Conservation (phyloP, 306 rosid genomes). For the Castanea crenata region DNA sequence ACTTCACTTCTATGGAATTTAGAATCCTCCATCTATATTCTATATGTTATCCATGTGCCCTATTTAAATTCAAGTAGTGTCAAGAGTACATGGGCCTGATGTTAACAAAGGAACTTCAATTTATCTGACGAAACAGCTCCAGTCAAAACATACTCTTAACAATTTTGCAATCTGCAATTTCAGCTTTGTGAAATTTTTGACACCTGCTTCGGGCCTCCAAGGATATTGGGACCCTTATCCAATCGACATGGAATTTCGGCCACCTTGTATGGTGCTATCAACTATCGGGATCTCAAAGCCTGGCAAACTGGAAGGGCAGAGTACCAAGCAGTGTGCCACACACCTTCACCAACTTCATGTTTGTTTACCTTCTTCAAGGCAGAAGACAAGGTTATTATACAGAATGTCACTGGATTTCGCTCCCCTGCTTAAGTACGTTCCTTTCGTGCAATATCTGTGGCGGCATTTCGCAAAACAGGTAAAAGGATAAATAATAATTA, state of each 20-base stretch:
- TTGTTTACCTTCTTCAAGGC: constrained; percentile 81
- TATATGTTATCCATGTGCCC: neutral
- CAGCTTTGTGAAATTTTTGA: constrained; percentile 91
- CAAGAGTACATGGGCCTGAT: neutral
- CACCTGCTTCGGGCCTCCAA: constrained; percentile 84
- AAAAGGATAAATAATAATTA: neutral
- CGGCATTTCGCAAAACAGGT: constrained; percentile 92
- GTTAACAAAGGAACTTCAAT: neutral
- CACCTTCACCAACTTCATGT: constrained; percentile 96
- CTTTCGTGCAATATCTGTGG: constrained; percentile 79
- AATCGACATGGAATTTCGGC: constrained; percentile 92
- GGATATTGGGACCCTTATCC: constrained; percentile 99
- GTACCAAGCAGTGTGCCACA: constrained; percentile 61
- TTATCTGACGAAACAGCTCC: neutral
- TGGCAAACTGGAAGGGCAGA: constrained; percentile 85
- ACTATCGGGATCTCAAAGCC: constrained; percentile 97
- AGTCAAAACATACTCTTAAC: neutral
- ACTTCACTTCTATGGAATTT: no score
- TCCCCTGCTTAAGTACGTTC: constrained; percentile 74
- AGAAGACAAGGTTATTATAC: constrained; percentile 76
- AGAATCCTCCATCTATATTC: neutral
- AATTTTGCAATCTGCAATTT: constrained; percentile 33
- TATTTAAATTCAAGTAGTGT: neutral
- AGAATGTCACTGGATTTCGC: constrained; percentile 96
- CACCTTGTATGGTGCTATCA: constrained; percentile 94